Evolutionary conservation across 306 rosid genomes (phyloP), one percentile per base, ranked within the genome.

Genomic region (Macrotyloma uniflorum): DNA sequence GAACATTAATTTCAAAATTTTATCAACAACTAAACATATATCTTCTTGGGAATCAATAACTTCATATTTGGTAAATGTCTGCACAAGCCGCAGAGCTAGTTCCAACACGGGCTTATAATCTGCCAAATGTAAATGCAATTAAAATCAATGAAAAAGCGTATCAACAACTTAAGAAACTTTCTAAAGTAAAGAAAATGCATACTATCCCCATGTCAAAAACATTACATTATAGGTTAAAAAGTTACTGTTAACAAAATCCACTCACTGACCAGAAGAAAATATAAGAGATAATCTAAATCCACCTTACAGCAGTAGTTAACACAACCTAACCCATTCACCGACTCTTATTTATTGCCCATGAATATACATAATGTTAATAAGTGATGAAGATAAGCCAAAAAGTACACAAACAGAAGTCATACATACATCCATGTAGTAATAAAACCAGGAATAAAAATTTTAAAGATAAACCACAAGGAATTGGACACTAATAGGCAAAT

Each of bases 91-190:
- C 55, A 47, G 78, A 61, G 87, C 80, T 59, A 86, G 86, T 67
- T 90, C 89, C 79, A 92, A 89, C 83, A 90, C 72, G 20, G 86
- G 86, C 24, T 72, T 68, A 82, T 84, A 90, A 78, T 91, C 98
- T 94, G 93, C 78, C 72, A 79, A 79, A 66, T 78, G 83, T 53
- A 24, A 79, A 50, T 32, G 43, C 32, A 68, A 22, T 70, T 26
- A 77, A 66, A 64, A 49, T 64, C 28, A 80, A 81, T 20, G 33
- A 42, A 50, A 79, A 61, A 20, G 68, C 70, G 57, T 42, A 55
- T 51, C 30, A 26, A 79, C 11, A 65, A 72, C 66, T 13, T 26
- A 20, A 47, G 77, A 18, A 78, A 53, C 75, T 32, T 35, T 46
- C 47, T 53, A 30, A 64, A 35, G 30, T 28, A 55, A 77, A 64